Conservation (phyloP, 2,329 filamentous ascomycete species). For the Aspergillus hortae region DNA sequence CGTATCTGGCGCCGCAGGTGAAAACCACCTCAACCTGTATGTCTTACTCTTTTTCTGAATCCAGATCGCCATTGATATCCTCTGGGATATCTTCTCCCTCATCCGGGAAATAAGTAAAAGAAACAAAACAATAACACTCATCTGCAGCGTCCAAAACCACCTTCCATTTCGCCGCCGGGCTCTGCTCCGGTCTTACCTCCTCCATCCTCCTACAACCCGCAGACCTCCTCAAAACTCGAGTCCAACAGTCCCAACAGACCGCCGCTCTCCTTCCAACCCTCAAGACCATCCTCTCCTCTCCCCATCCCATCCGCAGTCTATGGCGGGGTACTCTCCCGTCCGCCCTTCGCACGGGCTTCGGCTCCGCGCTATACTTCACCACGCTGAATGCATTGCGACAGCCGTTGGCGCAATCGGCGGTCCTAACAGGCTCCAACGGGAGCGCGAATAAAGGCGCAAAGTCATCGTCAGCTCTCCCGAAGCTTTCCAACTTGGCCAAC, state of each 20-base stretch:
- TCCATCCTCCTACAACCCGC: conserved; percentile 90
- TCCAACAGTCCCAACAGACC: conserved; percentile 74
- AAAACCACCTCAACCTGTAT: conserved; percentile 31
- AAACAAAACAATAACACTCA: background rate
- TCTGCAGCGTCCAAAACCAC: conserved; percentile 42
- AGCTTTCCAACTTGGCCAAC: conserved; percentile 79
- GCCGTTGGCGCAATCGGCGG: conserved; percentile 48
- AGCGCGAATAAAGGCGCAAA: conserved; percentile 11
- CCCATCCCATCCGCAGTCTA: conserved; percentile 66
- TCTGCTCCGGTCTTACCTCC: conserved; percentile 81
- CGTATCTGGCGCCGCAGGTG: conserved; percentile 25
- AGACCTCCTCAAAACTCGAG: conserved; percentile 92
- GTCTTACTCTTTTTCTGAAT: background rate
- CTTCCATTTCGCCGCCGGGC: conserved; percentile 85
- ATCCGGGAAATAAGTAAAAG: background rate
- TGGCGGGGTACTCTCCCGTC: conserved; percentile 94
- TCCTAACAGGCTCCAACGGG: conserved; percentile 32
- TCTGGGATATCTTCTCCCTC: too few relatives aligned
- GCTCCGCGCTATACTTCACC: conserved; percentile 91
- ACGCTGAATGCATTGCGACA: conserved; percentile 80
- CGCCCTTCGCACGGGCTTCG: conserved; percentile 87
- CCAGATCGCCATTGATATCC: background rate
- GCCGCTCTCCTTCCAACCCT: conserved; percentile 67
- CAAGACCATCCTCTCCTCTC: conserved; percentile 64
- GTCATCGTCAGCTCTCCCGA: conserved; percentile 75